Percentiles rank a stretch among this genome's conserved stretches.
These are phyloP conservation scores for Fusarium liriodendri DNA, from an alignment of 2,329 filamentous ascomycete genomes.

Conservation along the genomic window DNA sequence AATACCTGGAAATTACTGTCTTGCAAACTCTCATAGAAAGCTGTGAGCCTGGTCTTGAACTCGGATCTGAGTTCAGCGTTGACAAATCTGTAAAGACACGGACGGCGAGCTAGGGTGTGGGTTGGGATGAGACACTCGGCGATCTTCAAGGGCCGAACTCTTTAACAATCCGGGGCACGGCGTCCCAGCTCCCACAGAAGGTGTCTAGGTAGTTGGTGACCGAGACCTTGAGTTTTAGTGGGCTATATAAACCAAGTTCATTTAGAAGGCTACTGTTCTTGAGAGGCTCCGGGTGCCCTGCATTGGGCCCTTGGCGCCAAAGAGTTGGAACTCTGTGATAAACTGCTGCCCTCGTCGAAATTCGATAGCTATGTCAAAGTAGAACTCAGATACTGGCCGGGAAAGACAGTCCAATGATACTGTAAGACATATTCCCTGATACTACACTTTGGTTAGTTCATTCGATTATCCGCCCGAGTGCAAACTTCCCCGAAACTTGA, in stretches of 20 bases:
- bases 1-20: background rate
- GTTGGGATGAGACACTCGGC: constrained; percentile 25
- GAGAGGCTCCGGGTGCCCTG: constrained; percentile 45
- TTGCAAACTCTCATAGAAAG: no score
- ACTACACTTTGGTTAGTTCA: constrained; percentile 50
- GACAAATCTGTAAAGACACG: rapidly evolving
- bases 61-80: no score
- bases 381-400: constrained; percentile 42
- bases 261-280: constrained; percentile 49
- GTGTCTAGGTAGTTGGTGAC: no score
- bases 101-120: background rate
- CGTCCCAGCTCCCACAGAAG: constrained; percentile 19
- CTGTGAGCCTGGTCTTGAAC: background rate
- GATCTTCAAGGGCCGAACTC: constrained; percentile 33
- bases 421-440: constrained; percentile 55
- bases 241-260: constrained; percentile 53
- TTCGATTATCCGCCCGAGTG: constrained; percentile 59
- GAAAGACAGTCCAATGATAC: constrained; percentile 50
- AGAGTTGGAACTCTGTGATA: constrained; percentile 11
- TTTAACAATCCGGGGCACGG: constrained; percentile 33
- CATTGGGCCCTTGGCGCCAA: constrained; percentile 30
- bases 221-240: constrained; percentile 23
- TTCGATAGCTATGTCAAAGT: constrained; percentile 7
- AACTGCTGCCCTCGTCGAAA: constrained; percentile 27
- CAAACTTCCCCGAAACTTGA: constrained; percentile 48